phyloP scores from a whole-genome alignment of 495 filamentous ascomycete species.

The Penicillium canariense region DNA sequence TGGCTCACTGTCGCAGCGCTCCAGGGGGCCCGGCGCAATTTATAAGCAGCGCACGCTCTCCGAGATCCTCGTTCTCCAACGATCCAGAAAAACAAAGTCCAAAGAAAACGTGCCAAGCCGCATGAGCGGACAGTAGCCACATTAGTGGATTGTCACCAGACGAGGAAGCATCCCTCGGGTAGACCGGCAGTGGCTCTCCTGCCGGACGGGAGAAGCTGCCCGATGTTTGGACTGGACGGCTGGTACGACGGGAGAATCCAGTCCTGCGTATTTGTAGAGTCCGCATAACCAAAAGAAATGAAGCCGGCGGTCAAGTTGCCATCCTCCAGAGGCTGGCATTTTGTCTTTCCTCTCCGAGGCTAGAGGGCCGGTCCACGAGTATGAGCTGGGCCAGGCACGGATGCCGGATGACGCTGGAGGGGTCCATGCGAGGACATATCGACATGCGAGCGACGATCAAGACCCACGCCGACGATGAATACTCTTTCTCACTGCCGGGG shows the following conservation, averaged over 20 bases:
- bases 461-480: slow-evolving; percentile 28
- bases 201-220: slow-evolving; percentile 13
- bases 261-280: background rate
- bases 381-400: slow-evolving; percentile 17
- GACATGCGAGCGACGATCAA: slow-evolving; percentile 31
- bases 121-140: slow-evolving; percentile 22
- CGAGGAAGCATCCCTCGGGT: slow-evolving; percentile 25
- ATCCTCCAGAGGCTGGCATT: background rate
- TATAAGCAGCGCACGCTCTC: slow-evolving; percentile 23
- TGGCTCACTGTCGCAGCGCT: slow-evolving; percentile 3
- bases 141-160: slow-evolving; percentile 30
- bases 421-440: slow-evolving; percentile 26
- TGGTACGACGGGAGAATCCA: background rate
- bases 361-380: slow-evolving; percentile 1
- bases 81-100: slow-evolving; percentile 10
- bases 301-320: background rate
- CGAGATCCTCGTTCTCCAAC: slow-evolving; percentile 20
- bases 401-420: slow-evolving; percentile 29
- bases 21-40: slow-evolving; percentile 20
- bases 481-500: slow-evolving; percentile 3
- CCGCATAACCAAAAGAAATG: slow-evolving; percentile 8
- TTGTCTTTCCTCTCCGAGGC: background rate
- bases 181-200: slow-evolving; percentile 24
- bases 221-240: background rate
- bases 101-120: slow-evolving; percentile 7